Evolutionary conservation across 805 yeast genomes (phyloP), one percentile per base, ranked within the genome.

Genomic region (Lipomyces yamanashiensis): DNA sequence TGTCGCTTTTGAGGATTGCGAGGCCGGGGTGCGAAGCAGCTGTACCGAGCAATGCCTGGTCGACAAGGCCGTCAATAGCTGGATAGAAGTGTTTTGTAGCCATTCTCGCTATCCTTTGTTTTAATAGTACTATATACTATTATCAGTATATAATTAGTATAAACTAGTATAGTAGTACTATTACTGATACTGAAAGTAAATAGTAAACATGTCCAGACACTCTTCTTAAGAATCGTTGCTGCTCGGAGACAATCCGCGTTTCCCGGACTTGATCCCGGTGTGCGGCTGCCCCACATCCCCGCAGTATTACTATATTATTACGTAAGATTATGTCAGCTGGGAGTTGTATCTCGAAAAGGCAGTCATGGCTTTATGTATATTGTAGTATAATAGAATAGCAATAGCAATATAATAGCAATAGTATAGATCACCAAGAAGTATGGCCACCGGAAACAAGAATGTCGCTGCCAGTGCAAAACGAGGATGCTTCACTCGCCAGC

Each of bases 401-500:
- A 28, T 28, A 3, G 28, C 28, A 28, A 5, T 28, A 28, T 28
- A 28, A 28, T 5, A 28, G 28, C 5, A 28, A 28, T 28, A 9
- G 47, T 23, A 13, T 43, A 17, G 5, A 21, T 57, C 61, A 66
- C 69, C 67, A 66, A 13, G 45, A 41, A 3, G 63, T 56, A 43
- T 85, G 86, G 51, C 90, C 90, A 70, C 90, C 90, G 71, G 86
- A 90, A 41, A 86, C 85, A 54, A 77, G 76, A 45, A 87, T 78
- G 71, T 87, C 90, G 19, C 86, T 74, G 56, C 90, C 91, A 4
- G 89, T 85, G 54, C 88, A 84, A 74, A 80, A 87, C 13, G 85
- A 79, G 40, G 89, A 81, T n/a, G 90, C 90, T 71, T 85, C 87
- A 57, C 86, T 81, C 3, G 89, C 89, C 67, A 87, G 75, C 76